phyloP scores from a whole-genome alignment of 805 yeast species.

The Lachancea nothofagi region DNA sequence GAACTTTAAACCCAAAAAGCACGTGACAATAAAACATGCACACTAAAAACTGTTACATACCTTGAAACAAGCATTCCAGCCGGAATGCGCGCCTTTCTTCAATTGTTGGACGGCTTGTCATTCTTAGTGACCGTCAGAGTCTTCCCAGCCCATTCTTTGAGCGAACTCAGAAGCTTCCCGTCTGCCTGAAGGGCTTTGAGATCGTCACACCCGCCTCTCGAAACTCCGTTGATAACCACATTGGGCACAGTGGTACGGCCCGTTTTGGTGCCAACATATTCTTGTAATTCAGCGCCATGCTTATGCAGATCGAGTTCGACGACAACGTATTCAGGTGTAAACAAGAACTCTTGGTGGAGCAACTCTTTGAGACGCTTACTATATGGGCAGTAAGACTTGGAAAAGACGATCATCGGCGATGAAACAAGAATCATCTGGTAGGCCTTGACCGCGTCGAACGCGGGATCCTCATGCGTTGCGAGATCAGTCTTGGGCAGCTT shows the following conservation, averaged over 20 bases:
- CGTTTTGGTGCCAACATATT: conserved; percentile 57
- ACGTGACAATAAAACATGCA: neutral
- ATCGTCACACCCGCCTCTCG: conserved; percentile 89
- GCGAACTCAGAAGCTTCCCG: conserved; percentile 45
- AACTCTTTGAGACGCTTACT: conserved; percentile 66
- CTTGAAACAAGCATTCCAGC: neutral
- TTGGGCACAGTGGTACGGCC: conserved; percentile 91
- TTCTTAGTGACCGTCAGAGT: conserved; percentile 16
- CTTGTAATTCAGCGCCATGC: conserved; percentile 72
- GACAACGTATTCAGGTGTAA: conserved; percentile 64
- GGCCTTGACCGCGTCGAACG: conserved; percentile 48
- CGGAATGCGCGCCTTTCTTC: neutral
- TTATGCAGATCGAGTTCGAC: conserved; percentile 81
- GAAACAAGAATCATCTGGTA: conserved; percentile 50
- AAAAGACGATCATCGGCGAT: conserved; percentile 61
- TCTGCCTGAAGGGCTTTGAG: conserved; percentile 55
- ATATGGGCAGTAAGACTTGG: conserved; percentile 63
- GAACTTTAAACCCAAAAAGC: neutral
- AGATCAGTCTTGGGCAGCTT: conserved; percentile 10
- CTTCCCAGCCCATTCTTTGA: conserved; percentile 36
- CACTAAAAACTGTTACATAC: neutral
- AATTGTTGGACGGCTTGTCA: conserved; percentile 11
- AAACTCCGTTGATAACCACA: conserved; percentile 63
- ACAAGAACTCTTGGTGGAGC: conserved; percentile 49
- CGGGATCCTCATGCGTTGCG: conserved; percentile 10